phyloP scores from a whole-genome alignment of 2,329 filamentous ascomycete genomes.

The Cladobotryum mycophilum region DNA sequence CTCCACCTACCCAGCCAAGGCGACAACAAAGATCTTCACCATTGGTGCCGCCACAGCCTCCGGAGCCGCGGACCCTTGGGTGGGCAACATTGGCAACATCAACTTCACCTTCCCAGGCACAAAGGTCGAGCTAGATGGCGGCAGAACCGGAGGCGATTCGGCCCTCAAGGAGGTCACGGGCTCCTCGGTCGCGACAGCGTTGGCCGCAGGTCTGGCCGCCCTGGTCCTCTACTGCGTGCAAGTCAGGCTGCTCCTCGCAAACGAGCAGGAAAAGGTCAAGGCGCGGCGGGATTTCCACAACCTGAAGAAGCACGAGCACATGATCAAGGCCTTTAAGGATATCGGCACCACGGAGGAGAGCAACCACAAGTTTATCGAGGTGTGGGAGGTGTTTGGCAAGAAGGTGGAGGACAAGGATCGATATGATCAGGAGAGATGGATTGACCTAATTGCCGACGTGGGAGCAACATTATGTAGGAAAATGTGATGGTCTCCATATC shows the following conservation, averaged over 20 bases:
- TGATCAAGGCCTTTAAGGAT: conserved; percentile 15
- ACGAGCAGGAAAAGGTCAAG: conserved; percentile 13
- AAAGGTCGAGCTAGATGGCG: conserved; percentile 16
- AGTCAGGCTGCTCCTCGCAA: conserved; percentile 11
- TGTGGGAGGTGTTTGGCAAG: conserved; percentile 21
- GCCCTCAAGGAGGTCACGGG: conserved; percentile 10
- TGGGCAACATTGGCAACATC: conserved; percentile 17
- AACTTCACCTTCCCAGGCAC: conserved; percentile 26
- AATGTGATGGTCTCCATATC: conserved; percentile 2
- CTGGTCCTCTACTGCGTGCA: conserved; percentile 25
- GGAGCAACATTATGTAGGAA: conserved; percentile 9
- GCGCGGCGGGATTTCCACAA: conserved; percentile 9
- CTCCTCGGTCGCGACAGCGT: conserved; percentile 25
- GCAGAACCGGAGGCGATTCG: not conserved
- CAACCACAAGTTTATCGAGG: conserved; percentile 20
- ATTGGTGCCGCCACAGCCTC: conserved; percentile 22
- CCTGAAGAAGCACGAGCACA: conserved; percentile 15
- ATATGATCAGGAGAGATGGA: conserved; percentile 11
- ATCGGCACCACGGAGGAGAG: conserved; percentile 18
- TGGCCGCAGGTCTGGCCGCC: conserved; percentile 25
- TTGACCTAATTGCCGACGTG: conserved; percentile 13
- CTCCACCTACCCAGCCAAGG: conserved; percentile 13
- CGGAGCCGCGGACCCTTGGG: conserved; percentile 11
- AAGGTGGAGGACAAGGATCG: conserved; percentile 14
- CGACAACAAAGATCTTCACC: conserved; percentile 19